A percentile compares a stretch with the other conserved stretches of the same genome.
Evolutionary conservation across 1,139 yeast genomes (phyloP).

Genomic region (Candida tunisiensis): DNA sequence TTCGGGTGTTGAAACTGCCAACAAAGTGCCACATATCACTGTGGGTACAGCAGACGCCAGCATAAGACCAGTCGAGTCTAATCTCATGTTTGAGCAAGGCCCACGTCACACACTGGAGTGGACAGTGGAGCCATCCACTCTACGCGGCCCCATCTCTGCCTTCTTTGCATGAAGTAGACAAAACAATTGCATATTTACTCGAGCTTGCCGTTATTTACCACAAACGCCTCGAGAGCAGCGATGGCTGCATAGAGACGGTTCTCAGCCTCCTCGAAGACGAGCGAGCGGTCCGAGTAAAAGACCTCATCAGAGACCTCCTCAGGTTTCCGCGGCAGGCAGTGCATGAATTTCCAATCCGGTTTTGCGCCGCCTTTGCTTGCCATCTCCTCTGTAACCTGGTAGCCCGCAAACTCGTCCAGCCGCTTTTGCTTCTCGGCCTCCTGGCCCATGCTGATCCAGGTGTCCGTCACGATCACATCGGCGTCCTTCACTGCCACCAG

Average conservation of each 20-base stretch:
- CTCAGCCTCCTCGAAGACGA: conserved; percentile 92
- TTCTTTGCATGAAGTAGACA: too few species aligned
- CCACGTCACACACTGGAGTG: too few species aligned
- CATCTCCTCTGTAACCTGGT: conserved; percentile 61
- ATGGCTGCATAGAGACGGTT: conserved; percentile 92
- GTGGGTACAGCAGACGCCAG: conserved; percentile 43
- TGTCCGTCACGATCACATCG: conserved; percentile 83
- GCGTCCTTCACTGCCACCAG: conserved; percentile 53
- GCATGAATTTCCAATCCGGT: conserved; percentile 79
- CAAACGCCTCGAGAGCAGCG: conserved; percentile 83
- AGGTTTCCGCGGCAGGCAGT: conserved; percentile 86
- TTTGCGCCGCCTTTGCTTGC: conserved; percentile 39
- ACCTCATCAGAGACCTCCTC: conserved; percentile 93
- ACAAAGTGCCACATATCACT: conserved; percentile 59
- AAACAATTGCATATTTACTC: too few species aligned
- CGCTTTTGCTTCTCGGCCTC: conserved; percentile 61
- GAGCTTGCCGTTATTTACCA: conserved; percentile 60
- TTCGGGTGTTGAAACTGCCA: too few species aligned
- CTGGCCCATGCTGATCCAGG: conserved; percentile 97
- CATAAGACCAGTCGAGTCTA: conserved; percentile 35
- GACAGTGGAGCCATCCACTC: too few species aligned
- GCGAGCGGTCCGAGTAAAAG: conserved; percentile 66
- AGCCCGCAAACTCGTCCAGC: conserved; percentile 68
- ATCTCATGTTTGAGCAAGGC: conserved; percentile 24
- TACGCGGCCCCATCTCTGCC: too few species aligned